A percentile compares a stretch with the other conserved stretches of the same genome.
phyloP scores from a whole-genome alignment of 306 rosid species.

The barrel medic (Medicago truncatula) region MtrunA17r5.0-ANR NC_053049.1:14149001-14149500 shows the following conservation, averaged over 20 bases:
- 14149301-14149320: neutral
- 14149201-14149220: neutral
- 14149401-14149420: constrained; percentile 43
- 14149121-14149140: neutral
- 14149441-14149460: neutral
- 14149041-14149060: neutral
- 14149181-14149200: neutral
- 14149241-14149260: neutral
- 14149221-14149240: neutral
- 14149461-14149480: constrained; percentile 26
- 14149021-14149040: neutral
- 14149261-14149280: constrained; percentile 8
- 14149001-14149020: neutral
- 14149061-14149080: neutral
- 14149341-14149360: neutral
- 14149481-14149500: neutral
- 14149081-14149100: neutral
- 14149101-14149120: constrained; percentile 6
- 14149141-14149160: neutral
- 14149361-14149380: constrained; percentile 40
- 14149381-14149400: neutral
- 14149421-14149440: neutral
- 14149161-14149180: neutral
- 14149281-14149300: constrained; percentile 10
- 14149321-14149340: constrained; percentile 5